Conservation (phyloP, 768 basidiomycete species). For the Chlorophyllum brunneum region DNA sequence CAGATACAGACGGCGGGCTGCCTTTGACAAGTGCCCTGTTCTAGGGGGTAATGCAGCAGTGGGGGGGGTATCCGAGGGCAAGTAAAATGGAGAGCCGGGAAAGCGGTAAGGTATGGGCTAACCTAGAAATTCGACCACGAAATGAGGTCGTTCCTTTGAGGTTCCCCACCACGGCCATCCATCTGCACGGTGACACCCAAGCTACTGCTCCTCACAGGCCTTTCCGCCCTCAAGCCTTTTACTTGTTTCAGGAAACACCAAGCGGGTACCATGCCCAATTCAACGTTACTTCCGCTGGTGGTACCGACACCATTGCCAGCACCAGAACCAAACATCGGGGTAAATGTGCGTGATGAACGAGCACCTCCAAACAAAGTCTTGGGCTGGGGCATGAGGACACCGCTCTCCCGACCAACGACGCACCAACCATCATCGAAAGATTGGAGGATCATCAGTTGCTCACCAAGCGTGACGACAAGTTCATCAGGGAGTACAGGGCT, state of each 20-base stretch:
- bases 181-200: constrained; percentile 60
- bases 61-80: too few relatives aligned
- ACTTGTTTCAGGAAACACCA: constrained; percentile 72
- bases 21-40: neutral
- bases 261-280: constrained; percentile 70
- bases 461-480: constrained; percentile 52
- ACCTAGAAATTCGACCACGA: constrained; percentile 71
- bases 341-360: neutral
- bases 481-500: constrained; percentile 73
- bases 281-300: constrained; percentile 32
- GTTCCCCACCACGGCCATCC: constrained; percentile 33
- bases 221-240: constrained; percentile 53
- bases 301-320: neutral
- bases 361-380: constrained; percentile 35
- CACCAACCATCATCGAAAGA: constrained; percentile 83
- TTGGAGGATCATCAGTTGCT: constrained; percentile 57
- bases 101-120: neutral
- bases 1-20: neutral
- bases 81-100: too few relatives aligned
- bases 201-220: constrained; percentile 62
- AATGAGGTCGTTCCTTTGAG: constrained; percentile 41
- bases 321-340: constrained; percentile 18
- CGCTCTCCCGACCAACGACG: constrained; percentile 54
- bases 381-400: constrained; percentile 24
- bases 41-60: too few relatives aligned